Evolutionary conservation across 2,329 filamentous ascomycete genomes (phyloP).

Genomic region (Thielaviopsis cerberus): DNA sequence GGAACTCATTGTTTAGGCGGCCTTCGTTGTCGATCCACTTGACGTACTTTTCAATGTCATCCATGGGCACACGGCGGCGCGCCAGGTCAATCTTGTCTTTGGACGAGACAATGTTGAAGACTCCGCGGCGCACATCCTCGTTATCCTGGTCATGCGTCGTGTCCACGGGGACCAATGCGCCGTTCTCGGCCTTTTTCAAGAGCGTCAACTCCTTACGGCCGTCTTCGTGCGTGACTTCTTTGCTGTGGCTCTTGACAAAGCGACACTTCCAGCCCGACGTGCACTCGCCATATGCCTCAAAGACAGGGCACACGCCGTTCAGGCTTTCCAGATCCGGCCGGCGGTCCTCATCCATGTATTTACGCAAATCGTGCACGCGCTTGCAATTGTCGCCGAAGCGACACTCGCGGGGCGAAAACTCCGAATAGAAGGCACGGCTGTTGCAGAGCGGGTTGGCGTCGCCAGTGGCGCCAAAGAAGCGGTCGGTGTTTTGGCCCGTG

Average conservation of each 20-base stretch:
- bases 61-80: constrained; percentile 50
- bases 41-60: constrained; percentile 57
- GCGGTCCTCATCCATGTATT: constrained; percentile 57
- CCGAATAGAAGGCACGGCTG: constrained; percentile 49
- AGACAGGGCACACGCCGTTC: constrained; percentile 64
- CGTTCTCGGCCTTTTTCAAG: constrained; percentile 21
- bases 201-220: constrained; percentile 69
- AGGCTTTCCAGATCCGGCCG: constrained; percentile 65
- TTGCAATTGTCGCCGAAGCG: constrained; percentile 65
- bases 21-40: constrained; percentile 56
- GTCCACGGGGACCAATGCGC: constrained; percentile 18
- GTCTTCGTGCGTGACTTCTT: constrained; percentile 59
- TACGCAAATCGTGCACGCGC: constrained; percentile 65
- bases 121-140: constrained; percentile 39
- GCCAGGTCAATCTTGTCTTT: constrained; percentile 56
- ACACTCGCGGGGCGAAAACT: constrained; percentile 68
- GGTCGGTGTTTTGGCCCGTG: constrained; percentile 57
- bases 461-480: constrained; percentile 61
- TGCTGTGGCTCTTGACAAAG: constrained; percentile 72
- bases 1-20: constrained; percentile 21
- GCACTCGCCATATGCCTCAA: constrained; percentile 56
- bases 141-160: constrained; percentile 22
- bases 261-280: constrained; percentile 84
- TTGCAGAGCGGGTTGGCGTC: constrained; percentile 65
- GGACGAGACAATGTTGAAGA: constrained; percentile 56